These are phyloP conservation scores for Teunomyces barrocoloradensis DNA, from an alignment of 805 yeast species.

Conservation along the genomic window DNA sequence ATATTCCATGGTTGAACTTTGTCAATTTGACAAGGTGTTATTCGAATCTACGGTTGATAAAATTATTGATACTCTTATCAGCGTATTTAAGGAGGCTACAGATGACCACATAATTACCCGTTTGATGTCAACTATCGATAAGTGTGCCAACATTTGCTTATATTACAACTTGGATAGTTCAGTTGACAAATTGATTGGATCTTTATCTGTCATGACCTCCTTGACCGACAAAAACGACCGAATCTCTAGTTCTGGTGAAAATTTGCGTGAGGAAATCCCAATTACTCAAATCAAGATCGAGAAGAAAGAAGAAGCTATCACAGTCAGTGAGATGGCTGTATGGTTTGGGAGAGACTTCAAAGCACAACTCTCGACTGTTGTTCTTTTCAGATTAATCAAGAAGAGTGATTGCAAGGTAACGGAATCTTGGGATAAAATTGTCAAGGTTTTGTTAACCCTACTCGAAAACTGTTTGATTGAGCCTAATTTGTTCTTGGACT, in stretches of 20 bases:
- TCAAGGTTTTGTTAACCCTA: conserved; percentile 59
- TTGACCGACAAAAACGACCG: conserved; percentile 32
- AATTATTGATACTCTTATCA: conserved; percentile 68
- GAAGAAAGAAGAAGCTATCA: conserved; percentile 54
- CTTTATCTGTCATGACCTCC: conserved; percentile 67
- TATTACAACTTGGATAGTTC: conserved; percentile 54
- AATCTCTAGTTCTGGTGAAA: conserved; percentile 9
- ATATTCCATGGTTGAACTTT: conserved; percentile 22
- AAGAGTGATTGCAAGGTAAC: conserved; percentile 52
- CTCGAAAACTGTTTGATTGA: conserved; percentile 70
- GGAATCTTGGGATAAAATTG: conserved; percentile 58
- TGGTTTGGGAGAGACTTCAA: conserved; percentile 87
- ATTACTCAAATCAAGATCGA: conserved; percentile 43
- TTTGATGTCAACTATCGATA: conserved; percentile 85
- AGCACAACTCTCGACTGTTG: conserved; percentile 86
- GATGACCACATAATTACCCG: conserved; percentile 88
- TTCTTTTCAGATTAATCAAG: conserved; percentile 72
- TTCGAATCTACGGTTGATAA: conserved; percentile 63
- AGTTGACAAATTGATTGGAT: conserved; percentile 64
- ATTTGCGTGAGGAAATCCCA: conserved; percentile 33
- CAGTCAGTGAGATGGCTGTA: conserved; percentile 79
- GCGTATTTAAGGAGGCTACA: conserved; percentile 80
- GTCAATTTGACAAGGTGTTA: conserved; percentile 69
- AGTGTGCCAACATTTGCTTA: conserved; percentile 74
- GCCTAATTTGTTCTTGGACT: conserved; percentile 58